Evolutionary conservation across 257 asterid genomes (phyloP).

Genomic region (Gentiana straminea): DNA sequence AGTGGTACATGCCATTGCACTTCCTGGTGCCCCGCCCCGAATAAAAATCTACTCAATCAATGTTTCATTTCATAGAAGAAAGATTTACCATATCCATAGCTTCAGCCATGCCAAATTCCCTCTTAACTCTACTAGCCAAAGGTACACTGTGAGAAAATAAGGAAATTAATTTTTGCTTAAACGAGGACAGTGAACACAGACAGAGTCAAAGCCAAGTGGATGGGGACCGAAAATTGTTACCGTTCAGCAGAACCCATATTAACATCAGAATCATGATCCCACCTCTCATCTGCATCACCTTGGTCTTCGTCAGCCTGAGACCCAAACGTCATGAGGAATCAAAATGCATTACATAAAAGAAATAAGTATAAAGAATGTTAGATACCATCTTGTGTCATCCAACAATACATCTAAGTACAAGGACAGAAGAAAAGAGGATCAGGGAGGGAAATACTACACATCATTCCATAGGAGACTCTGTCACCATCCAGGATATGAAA

Average conservation of each 20-base stretch:
- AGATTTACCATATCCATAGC: slow-evolving; percentile 46
- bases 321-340: neutral
- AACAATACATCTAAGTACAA: too few relatives aligned
- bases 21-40: too few relatives aligned
- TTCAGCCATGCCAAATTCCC: slow-evolving; percentile 57
- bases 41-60: too few relatives aligned
- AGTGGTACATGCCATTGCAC: too few relatives aligned
- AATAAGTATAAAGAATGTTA: too few relatives aligned
- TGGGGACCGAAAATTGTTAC: slow-evolving; percentile 11
- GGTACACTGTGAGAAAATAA: slow-evolving; percentile 12
- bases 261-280: slow-evolving; percentile 27
- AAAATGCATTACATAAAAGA: too few relatives aligned
- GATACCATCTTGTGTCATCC: too few relatives aligned
- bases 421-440: too few relatives aligned
- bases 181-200: neutral
- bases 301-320: slow-evolving; percentile 31
- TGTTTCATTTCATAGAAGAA: neutral
- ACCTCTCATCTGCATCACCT: slow-evolving; percentile 29
- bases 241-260: slow-evolving; percentile 23
- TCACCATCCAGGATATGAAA: too few relatives aligned
- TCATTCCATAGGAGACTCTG: too few relatives aligned
- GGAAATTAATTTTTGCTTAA: neutral
- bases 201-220: neutral
- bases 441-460: too few relatives aligned
- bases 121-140: slow-evolving; percentile 33